Evolutionary conservation across 306 rosid genomes (phyloP).

Genomic region (Parietaria judaica): DNA sequence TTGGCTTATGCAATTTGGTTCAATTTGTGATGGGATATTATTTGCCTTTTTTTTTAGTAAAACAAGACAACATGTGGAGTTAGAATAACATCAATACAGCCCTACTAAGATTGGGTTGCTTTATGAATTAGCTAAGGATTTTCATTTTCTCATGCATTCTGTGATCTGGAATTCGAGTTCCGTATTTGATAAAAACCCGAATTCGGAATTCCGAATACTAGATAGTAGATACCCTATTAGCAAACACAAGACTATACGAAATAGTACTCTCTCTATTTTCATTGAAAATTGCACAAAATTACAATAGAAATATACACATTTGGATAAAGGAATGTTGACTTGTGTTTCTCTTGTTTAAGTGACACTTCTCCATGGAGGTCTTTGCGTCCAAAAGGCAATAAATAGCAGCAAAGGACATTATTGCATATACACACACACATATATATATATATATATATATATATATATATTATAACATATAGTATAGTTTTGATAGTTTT

Average conservation of each 20-base stretch:
- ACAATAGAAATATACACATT: neutral
- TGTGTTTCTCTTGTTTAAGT: neutral
- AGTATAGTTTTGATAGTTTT: neutral
- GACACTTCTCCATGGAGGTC: neutral
- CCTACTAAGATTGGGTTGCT: neutral
- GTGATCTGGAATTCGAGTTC: too few relatives aligned
- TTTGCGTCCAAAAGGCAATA: neutral
- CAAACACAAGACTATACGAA: neutral
- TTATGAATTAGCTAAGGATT: neutral
- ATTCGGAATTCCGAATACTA: too few relatives aligned
- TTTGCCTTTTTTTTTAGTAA: too few relatives aligned
- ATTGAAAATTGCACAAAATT: neutral
- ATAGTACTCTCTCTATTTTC: neutral
- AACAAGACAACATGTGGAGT: too few relatives aligned
- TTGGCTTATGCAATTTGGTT: too few relatives aligned
- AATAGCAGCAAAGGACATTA: neutral
- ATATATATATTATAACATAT: neutral
- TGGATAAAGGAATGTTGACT: neutral
- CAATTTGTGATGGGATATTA: too few relatives aligned
- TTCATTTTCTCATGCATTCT: neutral
- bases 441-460: too few relatives aligned
- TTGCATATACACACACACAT: too few relatives aligned
- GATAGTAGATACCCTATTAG: too few relatives aligned
- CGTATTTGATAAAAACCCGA: too few relatives aligned
- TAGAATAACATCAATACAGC: too few relatives aligned